Base-by-base conservation (phyloP, 805 yeast species). In the Suhomyces prunicola region DNA sequence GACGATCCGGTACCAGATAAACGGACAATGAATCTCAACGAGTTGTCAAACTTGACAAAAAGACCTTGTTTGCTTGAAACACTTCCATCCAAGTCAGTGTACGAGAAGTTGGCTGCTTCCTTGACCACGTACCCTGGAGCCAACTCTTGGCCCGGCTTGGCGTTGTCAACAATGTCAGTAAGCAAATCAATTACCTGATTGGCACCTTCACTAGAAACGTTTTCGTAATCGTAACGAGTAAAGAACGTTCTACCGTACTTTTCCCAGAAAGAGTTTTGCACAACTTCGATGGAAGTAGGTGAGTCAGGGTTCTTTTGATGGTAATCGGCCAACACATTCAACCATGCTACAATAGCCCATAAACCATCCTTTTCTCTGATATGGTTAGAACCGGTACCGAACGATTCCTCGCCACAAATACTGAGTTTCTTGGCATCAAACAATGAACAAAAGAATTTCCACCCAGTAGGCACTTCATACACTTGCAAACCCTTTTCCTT, bases 291-390 rank as follows among this genome's bases (percentile, higher is more conserved):
- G 27, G 94, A 81, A 23, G 88, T 86, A 53, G 66, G 64, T 46
- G 77, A 71, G 35, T 75, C 76, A 48, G 90, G 87, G 65, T 85
- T 78, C 62, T 80, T 76, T 57, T 70, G 60, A 63, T 84, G 84
- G 68, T 87, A 91, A 46, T 86, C 90, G 23, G 97, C 98, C 65
- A 93, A 80, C 51, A 93, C 90, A 65, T 94, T 94, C 66, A 94
- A 82, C 99, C 99, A 93, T 5, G 98, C 98, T 56, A 90, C 82
- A 64, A 93, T 84, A 36, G 98, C 98, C 99, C 99, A 93, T 55
- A 93, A 73, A 56, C 99, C 99, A 73, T 93, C 99, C 72, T 93
- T 93, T 72, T 93, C 99, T 69, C 99, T 87, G 59, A 94, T 88
- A 68, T 93, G 99, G 74, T 93, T 88, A 17, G 97, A 91, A 45